Percentiles rank a stretch among this genome's conserved stretches.
phyloP scores from a whole-genome alignment of 805 yeast genomes.

The Wickerhamiella allomyrinae region DNA sequence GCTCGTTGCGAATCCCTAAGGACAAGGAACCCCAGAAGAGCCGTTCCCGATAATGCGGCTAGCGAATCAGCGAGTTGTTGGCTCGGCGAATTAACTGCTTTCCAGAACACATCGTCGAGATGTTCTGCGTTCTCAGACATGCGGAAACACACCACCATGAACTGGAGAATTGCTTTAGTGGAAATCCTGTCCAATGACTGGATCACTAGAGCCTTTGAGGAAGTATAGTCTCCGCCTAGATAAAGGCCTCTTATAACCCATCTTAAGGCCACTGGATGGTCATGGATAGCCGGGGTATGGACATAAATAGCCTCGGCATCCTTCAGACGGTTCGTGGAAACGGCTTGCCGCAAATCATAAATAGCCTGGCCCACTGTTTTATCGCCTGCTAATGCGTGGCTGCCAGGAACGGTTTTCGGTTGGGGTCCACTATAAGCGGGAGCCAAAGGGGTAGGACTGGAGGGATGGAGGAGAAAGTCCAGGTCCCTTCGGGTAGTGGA shows the following conservation, averaged over 20 bases:
- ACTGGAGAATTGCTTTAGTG: conserved; percentile 8
- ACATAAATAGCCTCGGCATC: conserved; percentile 8
- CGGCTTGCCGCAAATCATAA: background rate
- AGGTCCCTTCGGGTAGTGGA: background rate
- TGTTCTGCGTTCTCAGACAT: conserved; percentile 10
- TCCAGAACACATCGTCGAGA: conserved; percentile 7
- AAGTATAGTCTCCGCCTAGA: conserved; percentile 12
- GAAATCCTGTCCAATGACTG: conserved; percentile 6
- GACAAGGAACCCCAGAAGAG: conserved; percentile 11
- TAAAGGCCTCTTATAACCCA: conserved; percentile 10
- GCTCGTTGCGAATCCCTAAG: conserved; percentile 7
- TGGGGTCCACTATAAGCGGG: too few species aligned
- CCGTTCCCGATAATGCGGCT: conserved; percentile 5
- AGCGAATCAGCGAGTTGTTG: background rate
- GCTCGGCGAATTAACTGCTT: conserved; percentile 2
- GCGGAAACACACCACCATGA: conserved; percentile 7
- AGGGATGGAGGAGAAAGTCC: background rate
- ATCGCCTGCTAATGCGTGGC: too few species aligned
- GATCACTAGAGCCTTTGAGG: conserved; percentile 13
- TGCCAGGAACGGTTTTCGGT: too few species aligned
- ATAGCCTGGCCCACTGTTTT: background rate
- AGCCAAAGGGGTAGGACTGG: background rate
- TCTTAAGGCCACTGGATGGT: conserved; percentile 9
- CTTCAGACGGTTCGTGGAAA: background rate
- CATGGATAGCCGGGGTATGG: conserved; percentile 7